These are phyloP conservation scores for Asterophora parasitica DNA, from an alignment of 768 basidiomycete species.

Conservation along the genomic window DNA sequence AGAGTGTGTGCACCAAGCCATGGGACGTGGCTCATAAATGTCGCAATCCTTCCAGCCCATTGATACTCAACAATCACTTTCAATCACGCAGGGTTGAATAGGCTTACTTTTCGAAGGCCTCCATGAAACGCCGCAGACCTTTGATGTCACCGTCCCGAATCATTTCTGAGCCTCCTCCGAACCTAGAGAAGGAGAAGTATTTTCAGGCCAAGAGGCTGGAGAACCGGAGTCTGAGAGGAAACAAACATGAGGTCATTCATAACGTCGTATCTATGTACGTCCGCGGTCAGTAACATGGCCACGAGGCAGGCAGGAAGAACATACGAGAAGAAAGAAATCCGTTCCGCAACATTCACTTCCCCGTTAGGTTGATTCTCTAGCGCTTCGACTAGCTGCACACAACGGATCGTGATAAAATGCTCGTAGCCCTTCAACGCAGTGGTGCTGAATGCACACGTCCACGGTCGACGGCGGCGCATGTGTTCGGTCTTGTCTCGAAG, in stretches of 20 bases:
- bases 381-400: constrained; percentile 35
- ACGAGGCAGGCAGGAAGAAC: constrained; percentile 15
- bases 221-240: too few relatives aligned
- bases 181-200: constrained; percentile 13
- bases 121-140: constrained; percentile 39
- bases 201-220: neutral
- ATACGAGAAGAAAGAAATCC: constrained; percentile 37
- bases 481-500: constrained; percentile 40
- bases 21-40: constrained; percentile 42
- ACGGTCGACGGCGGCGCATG: constrained; percentile 38
- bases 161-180: constrained; percentile 35
- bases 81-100: neutral
- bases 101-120: constrained; percentile 38
- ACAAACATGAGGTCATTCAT: constrained; percentile 33
- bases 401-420: constrained; percentile 29
- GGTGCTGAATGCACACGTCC: constrained; percentile 47
- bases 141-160: constrained; percentile 39
- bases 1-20: constrained; percentile 40
- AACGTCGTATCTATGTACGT: constrained; percentile 32
- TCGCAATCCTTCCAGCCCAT: constrained; percentile 31
- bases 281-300: too few relatives aligned
- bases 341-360: constrained; percentile 27
- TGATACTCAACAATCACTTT: constrained; percentile 1
- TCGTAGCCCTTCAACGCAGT: constrained; percentile 44
- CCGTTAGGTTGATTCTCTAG: constrained; percentile 23